Base-by-base conservation (phyloP, 2,329 filamentous ascomycete genomes). In the Decorospora gaudefroyi region DNA sequence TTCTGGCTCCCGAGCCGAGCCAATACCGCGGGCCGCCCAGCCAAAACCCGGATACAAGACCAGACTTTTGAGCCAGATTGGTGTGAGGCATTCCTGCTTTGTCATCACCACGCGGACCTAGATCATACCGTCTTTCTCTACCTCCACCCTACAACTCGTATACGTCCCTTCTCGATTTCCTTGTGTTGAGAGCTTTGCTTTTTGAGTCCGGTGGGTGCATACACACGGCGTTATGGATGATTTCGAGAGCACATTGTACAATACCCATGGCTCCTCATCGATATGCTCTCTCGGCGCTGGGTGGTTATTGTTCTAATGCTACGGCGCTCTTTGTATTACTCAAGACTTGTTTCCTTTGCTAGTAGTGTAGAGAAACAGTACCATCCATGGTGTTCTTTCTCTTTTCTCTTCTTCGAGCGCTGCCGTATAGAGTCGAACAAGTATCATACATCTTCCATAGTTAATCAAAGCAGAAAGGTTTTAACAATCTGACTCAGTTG, bases 21-120 rank as follows among this genome's bases (percentile, higher is more conserved):
- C 61, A 71, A 22, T 61, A 67, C 31, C 64, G 64, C 25, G 67
- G 66, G 6, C 73, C 74, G 13, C 74, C 74, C 2, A 75, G 73
- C 36, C 75, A 77, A 54, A 66, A 70, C 21, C 61, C 53, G 11
- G 66, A 72, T 2, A 75, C 74, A 1, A 76, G 74, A 10, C 74
- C 74, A 1, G 65, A 70, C 17, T 76, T 76, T 42, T 57, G 56
- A 1, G 49, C 65, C 9, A 74, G n/a, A n/a, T n/a, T n/a, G n/a
- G n/a, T n/a, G n/a, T n/a, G n/a, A n/a, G n/a, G n/a, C n/a, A n/a
- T n/a, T n/a, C n/a, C n/a, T n/a, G n/a, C n/a, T n/a, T n/a, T n/a
- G n/a, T n/a, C n/a, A n/a, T n/a, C n/a, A n/a, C n/a, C n/a, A n/a
- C n/a, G n/a, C 12, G 42, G 46, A 16, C 42, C 48, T 16, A 42